These are phyloP conservation scores for Colletotrichum gigasporum DNA, from an alignment of 2,329 filamentous ascomycete genomes.

Conservation along the genomic window DNA sequence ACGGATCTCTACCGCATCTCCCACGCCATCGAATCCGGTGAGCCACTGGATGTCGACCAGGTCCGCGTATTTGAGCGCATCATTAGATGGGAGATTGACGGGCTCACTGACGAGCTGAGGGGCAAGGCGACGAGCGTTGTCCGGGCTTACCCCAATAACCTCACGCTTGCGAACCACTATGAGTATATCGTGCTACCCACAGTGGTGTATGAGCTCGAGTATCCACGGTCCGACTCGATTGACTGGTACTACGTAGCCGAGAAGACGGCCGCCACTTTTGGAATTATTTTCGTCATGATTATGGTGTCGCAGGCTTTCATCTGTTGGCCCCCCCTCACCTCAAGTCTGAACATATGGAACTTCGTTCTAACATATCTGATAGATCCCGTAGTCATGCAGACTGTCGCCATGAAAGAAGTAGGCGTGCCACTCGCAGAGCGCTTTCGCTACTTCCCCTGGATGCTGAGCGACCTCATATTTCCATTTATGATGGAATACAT, in stretches of 20 bases:
- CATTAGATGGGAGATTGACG: constrained; percentile 73
- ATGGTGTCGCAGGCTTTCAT: constrained; percentile 81
- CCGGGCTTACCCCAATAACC: constrained; percentile 73
- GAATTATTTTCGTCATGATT: constrained; percentile 81
- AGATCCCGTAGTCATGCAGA: constrained; percentile 75
- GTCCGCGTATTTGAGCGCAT: constrained; percentile 71
- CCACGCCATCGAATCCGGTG: constrained; percentile 67
- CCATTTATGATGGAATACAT: constrained; percentile 84
- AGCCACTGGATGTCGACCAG: constrained; percentile 69
- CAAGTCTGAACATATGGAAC: neutral
- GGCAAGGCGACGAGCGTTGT: constrained; percentile 64
- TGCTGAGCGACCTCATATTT: constrained; percentile 79
- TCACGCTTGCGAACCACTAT: constrained; percentile 71
- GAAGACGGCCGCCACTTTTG: constrained; percentile 75
- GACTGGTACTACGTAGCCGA: constrained; percentile 81
- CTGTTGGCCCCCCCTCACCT: constrained; percentile 47
- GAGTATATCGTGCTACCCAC: constrained; percentile 82
- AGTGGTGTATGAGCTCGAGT: constrained; percentile 81
- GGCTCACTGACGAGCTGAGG: constrained; percentile 70
- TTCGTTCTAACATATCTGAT: constrained; percentile 17
- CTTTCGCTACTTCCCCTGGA: constrained; percentile 76
- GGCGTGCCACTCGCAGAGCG: constrained; percentile 69
- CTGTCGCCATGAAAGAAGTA: constrained; percentile 72
- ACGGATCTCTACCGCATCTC: constrained; percentile 69
- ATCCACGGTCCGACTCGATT: constrained; percentile 73